These are phyloP conservation scores for Moelleriella libera DNA, from an alignment of 2,329 filamentous ascomycete species.

Conservation along the genomic window DNA sequence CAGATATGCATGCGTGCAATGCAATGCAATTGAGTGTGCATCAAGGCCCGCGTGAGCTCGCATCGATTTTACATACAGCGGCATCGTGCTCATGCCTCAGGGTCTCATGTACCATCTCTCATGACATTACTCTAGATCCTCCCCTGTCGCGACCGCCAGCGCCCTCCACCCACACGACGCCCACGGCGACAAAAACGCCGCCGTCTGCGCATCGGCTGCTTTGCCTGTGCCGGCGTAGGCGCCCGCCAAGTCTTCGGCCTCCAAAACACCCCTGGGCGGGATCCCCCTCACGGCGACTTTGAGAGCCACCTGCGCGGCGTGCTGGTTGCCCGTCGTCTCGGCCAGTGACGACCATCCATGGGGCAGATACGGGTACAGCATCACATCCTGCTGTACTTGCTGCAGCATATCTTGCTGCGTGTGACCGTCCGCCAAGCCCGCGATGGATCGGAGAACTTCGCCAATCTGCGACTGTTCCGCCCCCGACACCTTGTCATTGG, in stretches of 20 bases:
- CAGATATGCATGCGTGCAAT: no score
- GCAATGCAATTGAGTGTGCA: no score
- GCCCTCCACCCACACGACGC: slow-evolving; percentile 47
- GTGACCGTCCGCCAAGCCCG: slow-evolving; percentile 37
- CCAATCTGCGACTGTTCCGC: slow-evolving; percentile 56
- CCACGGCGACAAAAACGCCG: slow-evolving; percentile 77
- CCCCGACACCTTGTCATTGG: slow-evolving; percentile 46
- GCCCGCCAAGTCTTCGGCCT: slow-evolving; percentile 53
- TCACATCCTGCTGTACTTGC: slow-evolving; percentile 62
- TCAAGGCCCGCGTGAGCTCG: no score
- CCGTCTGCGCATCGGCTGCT: slow-evolving; percentile 60
- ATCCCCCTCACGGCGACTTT: slow-evolving; percentile 62
- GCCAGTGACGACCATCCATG: slow-evolving; percentile 71
- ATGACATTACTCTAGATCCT: slow-evolving; percentile 6
- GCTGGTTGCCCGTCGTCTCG: slow-evolving; percentile 36
- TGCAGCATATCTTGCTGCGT: slow-evolving; percentile 37
- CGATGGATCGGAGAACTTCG: slow-evolving; percentile 62
- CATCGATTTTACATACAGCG: neutral
- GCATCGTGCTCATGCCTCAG: neutral
- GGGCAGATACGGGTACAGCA: slow-evolving; percentile 67
- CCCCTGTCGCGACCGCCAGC: slow-evolving; percentile 22
- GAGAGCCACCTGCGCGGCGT: slow-evolving; percentile 62
- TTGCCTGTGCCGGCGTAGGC: slow-evolving; percentile 63
- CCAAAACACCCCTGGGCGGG: slow-evolving; percentile 56
- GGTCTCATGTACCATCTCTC: no score